Base-by-base conservation (phyloP, 495 filamentous ascomycete genomes). In the Daldinia loculata region DNA sequence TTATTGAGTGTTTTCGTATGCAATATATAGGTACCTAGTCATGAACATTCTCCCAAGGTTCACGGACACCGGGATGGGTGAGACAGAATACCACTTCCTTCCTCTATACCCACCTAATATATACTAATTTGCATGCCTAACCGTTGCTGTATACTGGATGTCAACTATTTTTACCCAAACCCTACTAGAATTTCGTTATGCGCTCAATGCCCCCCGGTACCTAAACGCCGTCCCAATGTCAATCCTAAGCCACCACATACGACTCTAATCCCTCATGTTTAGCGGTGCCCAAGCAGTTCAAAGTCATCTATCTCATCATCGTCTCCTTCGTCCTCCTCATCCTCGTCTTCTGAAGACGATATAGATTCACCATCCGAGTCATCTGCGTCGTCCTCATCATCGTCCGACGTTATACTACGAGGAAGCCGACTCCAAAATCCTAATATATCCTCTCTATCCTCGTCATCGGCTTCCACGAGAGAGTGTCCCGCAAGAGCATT, bases 231-330 rank as follows among this genome's bases (percentile, higher is more conserved):
- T 56, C 41, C 36, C 56, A 58, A 76, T 71, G 56, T 68, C 62
- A 75, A 71, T 63, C 67, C 43, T 53, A 50, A 74, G 62, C 65
- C 45, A 68, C 59, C 58, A 58, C 57, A 50, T 26, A 43, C 41
- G 34, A 38, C 63, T 65, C 60, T 63, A 72, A 60, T 65, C 38
- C 70, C 39, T 63, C 51, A 52, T 45, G 39, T 48, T 80, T 78
- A 87, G 58, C 89, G 85, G 81, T 94, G 91, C n/a, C 91, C 92
- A 73, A 91, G 86, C 58, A 93, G 83, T 59, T 89, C 87, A 70
- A 92, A 89, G 53, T 83, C 79, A 70, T 92, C 87, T 50, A 81
- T 80, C 7, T 86, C 86, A 32, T 90, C 86, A 0, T 85, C 87
- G 3, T 86, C 87, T 3, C 30, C 82, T 78, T 77, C 83, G 1